phyloP scores from a whole-genome alignment of 1,284 basidiomycete genomes.

The Hymenochaete sp. region DNA sequence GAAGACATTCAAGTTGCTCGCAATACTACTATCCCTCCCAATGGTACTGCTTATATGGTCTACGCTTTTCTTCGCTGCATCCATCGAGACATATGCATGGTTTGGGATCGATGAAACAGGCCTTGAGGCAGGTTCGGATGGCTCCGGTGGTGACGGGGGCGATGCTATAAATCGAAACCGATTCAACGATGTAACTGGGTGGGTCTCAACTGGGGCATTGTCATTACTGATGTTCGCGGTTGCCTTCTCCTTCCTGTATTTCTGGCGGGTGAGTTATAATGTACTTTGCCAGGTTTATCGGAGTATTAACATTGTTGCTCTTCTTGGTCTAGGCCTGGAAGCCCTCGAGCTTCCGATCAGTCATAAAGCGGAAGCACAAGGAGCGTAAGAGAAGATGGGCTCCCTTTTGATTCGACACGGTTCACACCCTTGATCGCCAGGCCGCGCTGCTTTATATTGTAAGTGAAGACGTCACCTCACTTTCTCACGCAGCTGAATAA shows the following conservation, averaged over 20 bases:
- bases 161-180: not conserved
- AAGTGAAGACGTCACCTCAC: no score
- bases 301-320: not conserved
- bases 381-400: not conserved
- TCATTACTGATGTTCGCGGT: slow-evolving; percentile 8
- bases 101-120: slow-evolving; percentile 14
- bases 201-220: slow-evolving; percentile 13
- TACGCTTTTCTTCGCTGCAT: slow-evolving; percentile 15
- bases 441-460: no score
- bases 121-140: slow-evolving; percentile 3
- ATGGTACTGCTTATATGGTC: slow-evolving; percentile 19
- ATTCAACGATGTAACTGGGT: slow-evolving; percentile 9
- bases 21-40: slow-evolving; percentile 17
- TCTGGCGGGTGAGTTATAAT: slow-evolving; percentile 13
- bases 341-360: slow-evolving; percentile 10
- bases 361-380: slow-evolving; percentile 3
- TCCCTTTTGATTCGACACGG: not conserved
- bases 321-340: slow-evolving; percentile 5
- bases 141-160: not conserved
- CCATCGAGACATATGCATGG: slow-evolving; percentile 17
- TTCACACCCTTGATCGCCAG: no score
- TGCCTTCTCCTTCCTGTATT: slow-evolving; percentile 15
- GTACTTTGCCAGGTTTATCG: not conserved
- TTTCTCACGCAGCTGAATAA: no score
- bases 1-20: slow-evolving; percentile 15